phyloP scores from a whole-genome alignment of 148 eudicot species.

The Selenicereus undatus region DNA sequence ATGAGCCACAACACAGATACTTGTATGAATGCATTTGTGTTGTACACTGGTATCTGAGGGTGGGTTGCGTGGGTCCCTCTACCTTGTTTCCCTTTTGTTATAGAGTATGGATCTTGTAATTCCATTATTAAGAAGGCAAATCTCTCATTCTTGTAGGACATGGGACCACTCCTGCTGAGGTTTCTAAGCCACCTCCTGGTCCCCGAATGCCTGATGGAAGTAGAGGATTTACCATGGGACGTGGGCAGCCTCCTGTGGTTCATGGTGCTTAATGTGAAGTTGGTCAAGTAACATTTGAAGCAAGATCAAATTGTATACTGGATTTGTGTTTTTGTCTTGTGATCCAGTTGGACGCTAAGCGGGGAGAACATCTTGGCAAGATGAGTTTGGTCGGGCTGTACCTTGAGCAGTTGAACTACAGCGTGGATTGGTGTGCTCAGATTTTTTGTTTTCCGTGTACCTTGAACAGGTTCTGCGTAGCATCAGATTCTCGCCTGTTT shows the following conservation, averaged over 20 bases:
- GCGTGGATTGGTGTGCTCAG: background rate
- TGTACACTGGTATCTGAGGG: too few species aligned
- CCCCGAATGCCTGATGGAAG: slow-evolving; percentile 97
- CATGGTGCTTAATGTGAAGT: slow-evolving; percentile 14
- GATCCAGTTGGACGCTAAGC: background rate
- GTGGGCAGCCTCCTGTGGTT: slow-evolving; percentile 58
- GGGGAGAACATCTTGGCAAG: background rate
- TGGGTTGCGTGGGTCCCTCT: background rate
- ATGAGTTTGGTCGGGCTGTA: background rate
- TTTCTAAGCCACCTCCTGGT: slow-evolving; percentile 76
- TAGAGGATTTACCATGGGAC: slow-evolving; percentile 82
- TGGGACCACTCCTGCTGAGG: slow-evolving; percentile 48
- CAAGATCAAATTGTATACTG: background rate
- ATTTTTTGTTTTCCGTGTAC: too few species aligned
- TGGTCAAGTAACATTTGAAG: background rate
- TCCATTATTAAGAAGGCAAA: background rate
- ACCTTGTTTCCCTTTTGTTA: too few species aligned
- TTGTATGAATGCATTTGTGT: too few species aligned
- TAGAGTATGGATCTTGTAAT: background rate
- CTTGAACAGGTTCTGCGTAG: too few species aligned
- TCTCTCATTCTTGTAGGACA: slow-evolving; percentile 43
- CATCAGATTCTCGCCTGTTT: too few species aligned
- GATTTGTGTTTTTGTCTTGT: background rate
- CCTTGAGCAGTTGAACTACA: background rate
- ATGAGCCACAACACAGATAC: too few species aligned